A percentile compares a stretch with the other conserved stretches of the same genome.
Conservation (phyloP, 371 early-diverging fungal genomes). For the Rhizopus stolonifer region DNA sequence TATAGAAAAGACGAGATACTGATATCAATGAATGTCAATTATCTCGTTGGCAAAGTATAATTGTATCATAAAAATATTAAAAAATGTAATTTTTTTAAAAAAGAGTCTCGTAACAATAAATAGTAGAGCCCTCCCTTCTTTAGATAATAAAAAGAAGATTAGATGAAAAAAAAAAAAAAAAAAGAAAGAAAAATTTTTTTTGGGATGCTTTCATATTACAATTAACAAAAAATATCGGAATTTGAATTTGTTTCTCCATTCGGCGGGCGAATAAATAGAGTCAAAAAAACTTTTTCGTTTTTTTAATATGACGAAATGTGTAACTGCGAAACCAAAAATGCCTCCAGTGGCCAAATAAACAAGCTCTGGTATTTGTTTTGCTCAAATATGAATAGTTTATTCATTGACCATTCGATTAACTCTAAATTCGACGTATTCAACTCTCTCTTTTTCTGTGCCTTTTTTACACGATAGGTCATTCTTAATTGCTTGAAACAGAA, state of each 20-base stretch:
- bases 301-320: no score
- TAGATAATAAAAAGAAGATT: not conserved
- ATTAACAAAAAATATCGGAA: not conserved
- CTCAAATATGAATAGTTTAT: not conserved
- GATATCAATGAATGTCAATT: conserved; percentile 26
- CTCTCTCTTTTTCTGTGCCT: not conserved
- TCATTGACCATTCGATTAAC: not conserved
- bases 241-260: no score
- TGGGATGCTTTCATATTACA: conserved; percentile 1
- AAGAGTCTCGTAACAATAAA: no score
- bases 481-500: not conserved
- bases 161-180: not conserved
- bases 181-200: not conserved
- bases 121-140: not conserved
- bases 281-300: no score
- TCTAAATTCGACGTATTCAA: not conserved
- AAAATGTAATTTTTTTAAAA: not conserved
- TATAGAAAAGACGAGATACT: conserved; percentile 16
- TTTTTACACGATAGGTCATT: not conserved
- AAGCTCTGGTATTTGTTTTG: not conserved
- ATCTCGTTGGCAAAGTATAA: conserved; percentile 19
- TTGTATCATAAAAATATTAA: conserved; percentile 26
- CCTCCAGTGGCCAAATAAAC: no score
- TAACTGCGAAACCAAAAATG: no score
- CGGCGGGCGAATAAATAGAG: no score